These are phyloP conservation scores for Penicillium sp. DNA, from an alignment of 2,329 filamentous ascomycete genomes.

Conservation along the genomic window DNA sequence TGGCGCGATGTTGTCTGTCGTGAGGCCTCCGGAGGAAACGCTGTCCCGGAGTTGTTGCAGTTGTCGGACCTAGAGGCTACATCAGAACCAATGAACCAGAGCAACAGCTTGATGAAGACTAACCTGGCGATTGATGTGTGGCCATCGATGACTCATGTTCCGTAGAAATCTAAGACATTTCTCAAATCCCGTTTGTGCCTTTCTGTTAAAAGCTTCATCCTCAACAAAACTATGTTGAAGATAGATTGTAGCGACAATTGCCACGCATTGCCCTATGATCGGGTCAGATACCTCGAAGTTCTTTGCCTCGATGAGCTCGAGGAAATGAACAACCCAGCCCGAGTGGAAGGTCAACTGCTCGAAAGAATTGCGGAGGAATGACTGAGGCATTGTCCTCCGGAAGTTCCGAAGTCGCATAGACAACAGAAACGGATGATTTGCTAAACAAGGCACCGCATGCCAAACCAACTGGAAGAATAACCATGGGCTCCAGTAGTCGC, in stretches of 20 bases:
- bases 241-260: constrained; percentile 51
- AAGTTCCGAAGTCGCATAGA: constrained; percentile 51
- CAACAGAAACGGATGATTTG: constrained; percentile 52
- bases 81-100: background rate
- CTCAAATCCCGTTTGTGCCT: constrained; percentile 41
- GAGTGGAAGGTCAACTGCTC: constrained; percentile 49
- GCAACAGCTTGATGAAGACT: background rate
- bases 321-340: constrained; percentile 51
- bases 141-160: constrained; percentile 38
- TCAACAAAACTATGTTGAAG: constrained; percentile 52
- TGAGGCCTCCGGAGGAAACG: constrained; percentile 26
- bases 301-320: constrained; percentile 45
- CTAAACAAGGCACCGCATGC: constrained; percentile 49
- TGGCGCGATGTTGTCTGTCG: background rate
- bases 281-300: constrained; percentile 46
- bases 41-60: constrained; percentile 37
- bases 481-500: constrained; percentile 53
- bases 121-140: constrained; percentile 30
- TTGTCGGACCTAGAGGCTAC: constrained; percentile 16
- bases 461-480: constrained; percentile 51
- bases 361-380: constrained; percentile 52
- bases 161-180: constrained; percentile 44
- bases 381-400: constrained; percentile 50
- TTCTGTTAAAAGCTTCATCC: constrained; percentile 31
- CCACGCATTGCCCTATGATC: constrained; percentile 48